A percentile compares a stretch with the other conserved stretches of the same genome.
phyloP scores from a whole-genome alignment of 1,139 yeast genomes.

The Arxiozyma bovina region DNA sequence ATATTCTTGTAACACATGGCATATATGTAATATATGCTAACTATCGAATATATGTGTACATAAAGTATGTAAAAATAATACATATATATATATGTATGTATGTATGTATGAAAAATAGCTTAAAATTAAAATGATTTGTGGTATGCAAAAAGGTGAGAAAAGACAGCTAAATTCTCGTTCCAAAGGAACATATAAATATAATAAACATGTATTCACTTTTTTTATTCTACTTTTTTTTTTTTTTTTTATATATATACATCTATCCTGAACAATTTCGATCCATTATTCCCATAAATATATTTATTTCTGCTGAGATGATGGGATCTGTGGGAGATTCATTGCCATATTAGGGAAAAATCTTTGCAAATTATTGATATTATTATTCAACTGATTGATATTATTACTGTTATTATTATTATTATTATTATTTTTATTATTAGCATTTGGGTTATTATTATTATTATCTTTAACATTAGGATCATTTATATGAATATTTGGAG shows the following conservation, averaged over 20 bases:
- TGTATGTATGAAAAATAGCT: background rate
- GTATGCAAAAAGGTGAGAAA: background rate
- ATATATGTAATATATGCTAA: background rate
- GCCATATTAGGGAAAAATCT: conserved; percentile 7
- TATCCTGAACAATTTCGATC: background rate
- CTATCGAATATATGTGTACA: background rate
- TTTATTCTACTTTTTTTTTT: background rate
- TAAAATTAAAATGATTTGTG: too few relatives aligned
- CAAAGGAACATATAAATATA: background rate
- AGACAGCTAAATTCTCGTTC: too few relatives aligned
- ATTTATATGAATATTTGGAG: conserved; percentile 1
- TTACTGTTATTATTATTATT: background rate
- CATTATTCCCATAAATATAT: background rate
- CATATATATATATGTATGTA: background rate
- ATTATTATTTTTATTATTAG: background rate
- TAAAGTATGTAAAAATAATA: background rate
- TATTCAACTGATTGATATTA: background rate
- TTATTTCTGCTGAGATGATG: background rate
- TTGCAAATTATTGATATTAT: conserved; percentile 2
- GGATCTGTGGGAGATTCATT: conserved; percentile 1
- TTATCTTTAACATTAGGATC: background rate
- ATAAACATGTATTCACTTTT: background rate
- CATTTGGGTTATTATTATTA: background rate
- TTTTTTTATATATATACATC: background rate
- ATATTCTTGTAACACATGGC: background rate